Base-by-base conservation (phyloP, 129 eudicot species). In the Pseudognaphalium luteoalbum region DNA sequence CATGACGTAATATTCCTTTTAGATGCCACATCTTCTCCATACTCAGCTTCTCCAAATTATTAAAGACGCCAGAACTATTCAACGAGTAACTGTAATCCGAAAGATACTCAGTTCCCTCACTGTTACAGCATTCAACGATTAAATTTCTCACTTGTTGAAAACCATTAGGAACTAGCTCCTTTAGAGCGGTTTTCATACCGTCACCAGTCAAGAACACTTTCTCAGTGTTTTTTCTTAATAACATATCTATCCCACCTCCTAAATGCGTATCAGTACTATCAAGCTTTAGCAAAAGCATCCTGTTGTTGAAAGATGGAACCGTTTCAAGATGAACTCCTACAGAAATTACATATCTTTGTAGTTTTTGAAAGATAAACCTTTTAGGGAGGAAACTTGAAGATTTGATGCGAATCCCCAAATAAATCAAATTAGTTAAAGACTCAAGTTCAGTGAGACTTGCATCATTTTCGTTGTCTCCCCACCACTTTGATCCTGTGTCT, bases 401-500 rank as follows among this genome's bases (percentile, higher is more conserved):
- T 42, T 66, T 72, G 17, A 84, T 59, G 5, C 82, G 83, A 61
- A 84, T 72, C 59, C 83, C 84, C 72, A 84, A 72, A 41, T 77
- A 77, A 5, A 32, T 80, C 47, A 84, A 72, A 28, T 68, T 54
- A 7, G 66, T 60, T 14, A 84, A 72, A 25, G 83, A 76, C 58
- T 80, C 74, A 50, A 84, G 30, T 41, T 84, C 84, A 2, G 61
- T 14, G 51, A 84, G 81, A 73, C 79, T 74, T 66, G 70, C 75
- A 12, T 80, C 82, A 7, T 71, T 37, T 56, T 71, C 79, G 37
- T 37, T 71, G 14, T 66, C 76, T 73, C 73, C 76, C 77, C 79
- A 73, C 72, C 67, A 77, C 51, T 70, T 79, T 50, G 81, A 80
- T 65, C 87, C 87, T 0, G 81, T 80, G 78, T 84, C 83, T 30